Conservation (phyloP, 768 basidiomycete species). For the Megacollybia marginata region DNA sequence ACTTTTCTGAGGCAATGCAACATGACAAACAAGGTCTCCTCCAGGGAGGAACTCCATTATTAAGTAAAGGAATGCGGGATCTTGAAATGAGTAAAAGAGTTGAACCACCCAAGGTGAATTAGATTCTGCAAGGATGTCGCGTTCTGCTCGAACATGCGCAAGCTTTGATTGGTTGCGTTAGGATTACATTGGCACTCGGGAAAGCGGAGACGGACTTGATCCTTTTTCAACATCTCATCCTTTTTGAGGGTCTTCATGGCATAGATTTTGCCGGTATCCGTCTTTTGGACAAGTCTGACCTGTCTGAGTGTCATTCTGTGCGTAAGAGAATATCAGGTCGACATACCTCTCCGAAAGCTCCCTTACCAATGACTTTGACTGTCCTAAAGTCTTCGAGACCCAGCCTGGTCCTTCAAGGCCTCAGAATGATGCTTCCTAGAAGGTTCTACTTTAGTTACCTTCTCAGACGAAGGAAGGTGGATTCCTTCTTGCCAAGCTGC, state of each 20-base stretch:
- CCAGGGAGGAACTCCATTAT: conserved; percentile 99
- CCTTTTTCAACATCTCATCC: conserved; percentile 98
- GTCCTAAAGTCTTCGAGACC: conserved; percentile 91
- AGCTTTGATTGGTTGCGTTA: conserved; percentile 41
- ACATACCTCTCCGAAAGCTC: conserved; percentile 93
- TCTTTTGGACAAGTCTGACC: conserved; percentile 94
- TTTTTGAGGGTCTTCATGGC: conserved; percentile 98
- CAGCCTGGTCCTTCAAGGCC: conserved; percentile 67
- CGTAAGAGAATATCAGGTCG: not conserved
- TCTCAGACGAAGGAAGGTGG: conserved; percentile 72
- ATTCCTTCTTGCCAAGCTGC: conserved; percentile 83
- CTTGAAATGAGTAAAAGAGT: conserved; percentile 97
- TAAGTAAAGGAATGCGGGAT: conserved; percentile 83
- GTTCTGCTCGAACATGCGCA: conserved; percentile 95
- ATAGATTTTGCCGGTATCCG: conserved; percentile 95
- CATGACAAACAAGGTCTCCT: conserved; percentile 56
- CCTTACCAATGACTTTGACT: conserved; percentile 98
- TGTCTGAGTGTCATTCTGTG: conserved; percentile 9
- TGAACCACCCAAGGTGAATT: conserved; percentile 97
- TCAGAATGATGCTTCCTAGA: not conserved
- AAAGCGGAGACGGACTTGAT: conserved; percentile 57
- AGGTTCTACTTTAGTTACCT: not conserved
- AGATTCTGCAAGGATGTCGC: conserved; percentile 93
- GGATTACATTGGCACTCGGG: not conserved
- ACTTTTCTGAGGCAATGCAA: no score